These are phyloP conservation scores for Pseudogymnoascus sp. DNA, from an alignment of 2,329 filamentous ascomycete species.

Conservation along the genomic window DNA sequence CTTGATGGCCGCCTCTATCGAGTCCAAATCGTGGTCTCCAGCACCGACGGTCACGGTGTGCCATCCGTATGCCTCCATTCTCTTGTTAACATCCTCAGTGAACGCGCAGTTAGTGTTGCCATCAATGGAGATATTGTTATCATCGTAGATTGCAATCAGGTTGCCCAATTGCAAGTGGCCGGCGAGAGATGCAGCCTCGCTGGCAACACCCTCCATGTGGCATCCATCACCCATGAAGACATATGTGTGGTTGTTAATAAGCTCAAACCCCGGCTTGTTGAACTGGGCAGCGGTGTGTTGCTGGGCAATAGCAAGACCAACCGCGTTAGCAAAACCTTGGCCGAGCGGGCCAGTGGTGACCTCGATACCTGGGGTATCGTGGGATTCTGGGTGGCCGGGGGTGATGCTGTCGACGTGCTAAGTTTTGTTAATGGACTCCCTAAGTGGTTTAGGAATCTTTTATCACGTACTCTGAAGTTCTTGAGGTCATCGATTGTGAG, in stretches of 20 bases:
- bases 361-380: conserved; percentile 94
- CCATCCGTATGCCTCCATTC: conserved; percentile 97
- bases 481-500: conserved; percentile 88
- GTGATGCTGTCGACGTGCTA: conserved; percentile 64
- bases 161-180: conserved; percentile 97
- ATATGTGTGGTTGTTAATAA: conserved; percentile 97
- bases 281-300: conserved; percentile 83
- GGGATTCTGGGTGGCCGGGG: conserved; percentile 90
- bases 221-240: conserved; percentile 96
- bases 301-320: conserved; percentile 95
- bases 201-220: conserved; percentile 95
- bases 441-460: conserved; percentile 10
- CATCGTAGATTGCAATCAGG: conserved; percentile 93
- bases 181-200: conserved; percentile 84
- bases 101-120: conserved; percentile 94
- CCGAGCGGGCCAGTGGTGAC: conserved; percentile 97
- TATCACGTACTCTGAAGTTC: conserved; percentile 68
- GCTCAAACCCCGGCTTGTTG: conserved; percentile 91
- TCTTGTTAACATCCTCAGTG: conserved; percentile 91
- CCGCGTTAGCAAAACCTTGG: conserved; percentile 94
- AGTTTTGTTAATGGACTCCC: conserved; percentile 16
- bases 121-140: conserved; percentile 95
- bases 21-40: conserved; percentile 80
- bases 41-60: conserved; percentile 77
- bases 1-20: conserved; percentile 81